Percentiles rank a stretch among this genome's conserved stretches.
Evolutionary conservation across 371 early-diverging fungal species (phyloP).

Genomic region (Mortierella sp.): DNA sequence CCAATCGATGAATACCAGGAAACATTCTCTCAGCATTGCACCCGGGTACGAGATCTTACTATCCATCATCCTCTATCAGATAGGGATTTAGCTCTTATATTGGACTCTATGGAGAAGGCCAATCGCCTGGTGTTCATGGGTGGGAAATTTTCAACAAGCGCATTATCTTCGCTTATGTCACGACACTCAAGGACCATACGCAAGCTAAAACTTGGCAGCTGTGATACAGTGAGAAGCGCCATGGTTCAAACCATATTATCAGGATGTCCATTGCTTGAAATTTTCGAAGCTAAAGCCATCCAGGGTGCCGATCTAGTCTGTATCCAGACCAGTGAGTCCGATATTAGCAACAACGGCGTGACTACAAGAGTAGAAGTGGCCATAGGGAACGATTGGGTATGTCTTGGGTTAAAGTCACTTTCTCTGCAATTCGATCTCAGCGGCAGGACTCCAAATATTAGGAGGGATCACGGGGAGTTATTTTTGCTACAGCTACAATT

Average conservation of each 20-base stretch:
- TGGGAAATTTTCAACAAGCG: no score
- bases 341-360: not conserved
- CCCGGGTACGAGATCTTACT: no score
- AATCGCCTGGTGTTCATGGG: no score
- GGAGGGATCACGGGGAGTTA: not conserved
- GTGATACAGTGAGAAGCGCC: not conserved
- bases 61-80: no score
- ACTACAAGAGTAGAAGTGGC: not conserved
- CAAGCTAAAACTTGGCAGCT: no score
- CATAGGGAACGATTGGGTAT: not conserved
- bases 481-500: not conserved
- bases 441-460: not conserved
- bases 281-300: not conserved
- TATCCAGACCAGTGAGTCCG: not conserved
- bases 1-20: no score
- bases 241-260: not conserved
- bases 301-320: not conserved
- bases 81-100: no score
- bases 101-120: no score
- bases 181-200: no score
- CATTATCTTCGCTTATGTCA: no score
- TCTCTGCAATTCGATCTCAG: not conserved
- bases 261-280: not conserved
- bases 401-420: not conserved
- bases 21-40: no score